Base-by-base conservation (phyloP, 225 moss, liverwort and hornwort species). In the Marchantia paleacea region DNA sequence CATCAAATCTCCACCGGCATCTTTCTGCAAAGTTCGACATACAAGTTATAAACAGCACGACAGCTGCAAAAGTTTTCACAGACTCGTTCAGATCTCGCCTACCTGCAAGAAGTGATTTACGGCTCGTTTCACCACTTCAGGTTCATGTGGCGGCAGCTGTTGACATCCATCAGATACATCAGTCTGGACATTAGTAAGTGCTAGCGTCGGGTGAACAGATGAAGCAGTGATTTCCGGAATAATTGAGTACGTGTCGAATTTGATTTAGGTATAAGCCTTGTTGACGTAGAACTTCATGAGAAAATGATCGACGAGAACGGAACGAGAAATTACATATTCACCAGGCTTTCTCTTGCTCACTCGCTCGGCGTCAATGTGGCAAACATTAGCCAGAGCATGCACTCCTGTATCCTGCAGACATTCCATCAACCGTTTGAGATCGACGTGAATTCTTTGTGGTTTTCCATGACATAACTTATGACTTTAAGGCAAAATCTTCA, bases 61-160 rank as follows among this genome's bases (percentile, higher is more conserved):
- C 26, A 79, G 55, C 62, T 24, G 9, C 62, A 18, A 7, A 62
- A 62, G n/a, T 22, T 2, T 39, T 62, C 62, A 24, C 62, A 24
- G 73, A 48, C 49, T 25, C 50, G 39, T 39, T 66, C 14, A 64
- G 24, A 25, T 16, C 51, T 31, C 49, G 48, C 7, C 25, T 89
- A 97, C 96, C 88, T 91, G 91, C 71, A 97, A 88, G 80, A 97
- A 97, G 82, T 97, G 96, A 78, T 97, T 97, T 13, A 93, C 86
- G 58, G 96, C 96, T 82, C 79, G 90, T 84, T 91, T 90, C 78
- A 97, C 96, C 83, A 92, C 88, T 53, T 84, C 87, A 75, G 96
- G 85, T 81, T 90, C 91, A 86, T 90, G 88, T 57, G 96, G 83
- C 67, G 92, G 91, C 86, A 93, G 90, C 96, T 96, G 94, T 82